Evolutionary conservation across 225 moss, liverwort and hornwort species (phyloP).

Genomic region (Pseudoscleropodium purum): DNA sequence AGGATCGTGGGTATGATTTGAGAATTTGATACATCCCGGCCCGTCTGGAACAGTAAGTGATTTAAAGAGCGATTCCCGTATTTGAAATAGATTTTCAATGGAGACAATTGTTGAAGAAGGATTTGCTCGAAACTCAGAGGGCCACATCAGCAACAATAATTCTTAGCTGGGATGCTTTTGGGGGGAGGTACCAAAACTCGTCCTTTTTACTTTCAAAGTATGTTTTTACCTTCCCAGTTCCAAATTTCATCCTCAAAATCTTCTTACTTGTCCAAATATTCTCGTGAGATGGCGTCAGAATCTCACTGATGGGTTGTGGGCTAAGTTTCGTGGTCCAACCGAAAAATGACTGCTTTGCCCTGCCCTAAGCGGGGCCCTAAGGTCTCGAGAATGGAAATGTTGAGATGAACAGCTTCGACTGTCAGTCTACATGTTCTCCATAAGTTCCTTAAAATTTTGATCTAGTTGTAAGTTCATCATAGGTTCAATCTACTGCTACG

Average conservation of each 20-base stretch:
- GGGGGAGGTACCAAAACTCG: background rate
- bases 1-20: background rate
- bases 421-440: background rate
- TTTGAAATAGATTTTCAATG: background rate
- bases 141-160: background rate
- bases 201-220: background rate
- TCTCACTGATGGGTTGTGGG: background rate
- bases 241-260: background rate
- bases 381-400: background rate
- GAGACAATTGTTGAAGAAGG: background rate
- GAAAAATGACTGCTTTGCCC: background rate
- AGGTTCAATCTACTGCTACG: background rate
- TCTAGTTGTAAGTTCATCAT: background rate
- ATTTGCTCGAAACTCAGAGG: background rate
- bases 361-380: background rate
- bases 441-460: background rate
- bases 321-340: background rate
- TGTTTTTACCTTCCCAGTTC: conserved; percentile 10
- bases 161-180: background rate
- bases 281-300: background rate
- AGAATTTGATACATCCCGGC: background rate
- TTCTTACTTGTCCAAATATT: background rate
- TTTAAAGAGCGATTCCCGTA: background rate
- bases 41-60: background rate
- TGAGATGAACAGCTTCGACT: background rate